These are phyloP conservation scores for Fusarium liriodendri DNA, from an alignment of 2,329 filamentous ascomycete genomes.

Conservation along the genomic window DNA sequence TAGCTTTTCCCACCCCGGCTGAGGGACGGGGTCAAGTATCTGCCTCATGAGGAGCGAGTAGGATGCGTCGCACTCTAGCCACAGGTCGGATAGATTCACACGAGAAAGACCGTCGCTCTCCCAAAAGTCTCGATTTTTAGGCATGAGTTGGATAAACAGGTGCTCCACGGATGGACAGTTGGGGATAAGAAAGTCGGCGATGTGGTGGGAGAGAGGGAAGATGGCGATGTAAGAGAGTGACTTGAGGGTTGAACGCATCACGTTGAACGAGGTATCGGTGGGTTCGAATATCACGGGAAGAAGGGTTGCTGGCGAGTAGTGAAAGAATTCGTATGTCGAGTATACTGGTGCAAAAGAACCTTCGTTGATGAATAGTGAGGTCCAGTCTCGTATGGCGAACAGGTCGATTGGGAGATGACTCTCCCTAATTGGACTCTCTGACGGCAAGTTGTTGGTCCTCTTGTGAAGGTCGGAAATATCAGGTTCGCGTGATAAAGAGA, in stretches of 20 bases:
- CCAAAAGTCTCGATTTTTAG: constrained; percentile 50
- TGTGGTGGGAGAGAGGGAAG: constrained; percentile 74
- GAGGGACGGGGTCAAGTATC: constrained; percentile 47
- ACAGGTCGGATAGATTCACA: constrained; percentile 57
- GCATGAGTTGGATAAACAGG: constrained; percentile 65
- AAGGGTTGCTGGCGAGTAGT: constrained; percentile 71
- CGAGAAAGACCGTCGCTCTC: constrained; percentile 53
- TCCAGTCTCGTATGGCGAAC: constrained; percentile 73
- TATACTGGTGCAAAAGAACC: constrained; percentile 79
- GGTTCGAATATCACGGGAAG: constrained; percentile 63
- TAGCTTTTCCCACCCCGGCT: constrained; percentile 53
- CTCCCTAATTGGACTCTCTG: constrained; percentile 13
- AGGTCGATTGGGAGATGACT: constrained; percentile 52
- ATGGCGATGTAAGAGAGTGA: constrained; percentile 71
- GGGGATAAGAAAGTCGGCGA: constrained; percentile 59
- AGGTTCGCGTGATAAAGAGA: constrained; percentile 57
- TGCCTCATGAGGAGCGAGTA: constrained; percentile 60
- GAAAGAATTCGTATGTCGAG: constrained; percentile 77
- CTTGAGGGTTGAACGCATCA: constrained; percentile 53
- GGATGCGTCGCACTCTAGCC: constrained; percentile 65
- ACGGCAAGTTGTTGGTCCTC: constrained; percentile 18
- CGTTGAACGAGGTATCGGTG: constrained; percentile 53
- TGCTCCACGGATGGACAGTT: constrained; percentile 62
- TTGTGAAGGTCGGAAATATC: not conserved
- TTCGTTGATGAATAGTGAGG: constrained; percentile 76